Conservation (phyloP, 2,329 filamentous ascomycete genomes). For the Claviceps digitariae region DNA sequence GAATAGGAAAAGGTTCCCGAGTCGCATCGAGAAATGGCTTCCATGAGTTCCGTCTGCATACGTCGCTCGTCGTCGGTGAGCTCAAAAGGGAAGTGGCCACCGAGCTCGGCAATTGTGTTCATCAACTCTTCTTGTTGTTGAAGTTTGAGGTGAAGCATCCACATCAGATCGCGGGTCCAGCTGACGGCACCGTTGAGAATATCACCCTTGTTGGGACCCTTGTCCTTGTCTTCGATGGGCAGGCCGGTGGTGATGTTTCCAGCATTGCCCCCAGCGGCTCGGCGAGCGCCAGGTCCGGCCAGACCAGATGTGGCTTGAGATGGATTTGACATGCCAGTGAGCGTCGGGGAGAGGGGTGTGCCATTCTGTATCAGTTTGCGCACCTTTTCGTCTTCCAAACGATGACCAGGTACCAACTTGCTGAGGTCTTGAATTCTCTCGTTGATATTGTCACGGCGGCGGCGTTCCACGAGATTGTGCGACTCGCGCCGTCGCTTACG, state of each 20-base stretch:
- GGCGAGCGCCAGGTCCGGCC: conserved; percentile 69
- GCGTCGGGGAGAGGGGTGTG: conserved; percentile 72
- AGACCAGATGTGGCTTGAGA: conserved; percentile 73
- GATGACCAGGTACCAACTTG: conserved; percentile 79
- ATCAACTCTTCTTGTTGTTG: conserved; percentile 82
- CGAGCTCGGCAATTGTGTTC: conserved; percentile 58
- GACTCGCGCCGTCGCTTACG: conserved; percentile 81
- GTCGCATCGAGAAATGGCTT: conserved; percentile 73
- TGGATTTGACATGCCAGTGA: conserved; percentile 56
- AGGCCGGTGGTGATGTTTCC: conserved; percentile 86
- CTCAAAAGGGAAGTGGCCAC: conserved; percentile 66
- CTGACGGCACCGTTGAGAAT: conserved; percentile 94
- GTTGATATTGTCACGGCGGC: conserved; percentile 94
- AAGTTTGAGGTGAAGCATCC: conserved; percentile 81
- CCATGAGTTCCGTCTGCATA: conserved; percentile 86
- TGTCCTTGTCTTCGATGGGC: conserved; percentile 93
- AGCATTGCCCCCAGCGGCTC: conserved; percentile 54
- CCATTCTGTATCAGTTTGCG: conserved; percentile 90
- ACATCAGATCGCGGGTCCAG: conserved; percentile 97
- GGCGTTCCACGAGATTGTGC: conserved; percentile 90
- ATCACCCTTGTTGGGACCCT: conserved; percentile 96
- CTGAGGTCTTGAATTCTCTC: conserved; percentile 95
- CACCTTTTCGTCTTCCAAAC: conserved; percentile 93
- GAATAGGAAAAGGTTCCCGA: conserved; percentile 69
- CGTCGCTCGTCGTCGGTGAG: conserved; percentile 84